Conservation (phyloP, 768 basidiomycete species). For the Panellus pusillus region DNA sequence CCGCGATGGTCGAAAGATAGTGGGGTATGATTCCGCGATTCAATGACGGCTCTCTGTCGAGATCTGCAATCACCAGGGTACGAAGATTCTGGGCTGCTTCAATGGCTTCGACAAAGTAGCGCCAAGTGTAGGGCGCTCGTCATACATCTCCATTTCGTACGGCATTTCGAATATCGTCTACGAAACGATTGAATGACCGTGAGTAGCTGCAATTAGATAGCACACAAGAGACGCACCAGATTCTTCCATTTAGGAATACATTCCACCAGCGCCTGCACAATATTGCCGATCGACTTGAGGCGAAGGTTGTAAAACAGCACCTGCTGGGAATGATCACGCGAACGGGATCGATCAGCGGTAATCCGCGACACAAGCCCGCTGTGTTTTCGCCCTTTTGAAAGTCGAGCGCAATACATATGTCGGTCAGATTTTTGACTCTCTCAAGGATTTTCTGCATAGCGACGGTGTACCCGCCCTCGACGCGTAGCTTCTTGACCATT, state of each 20-base stretch:
- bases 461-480: conserved; percentile 12
- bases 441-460: conserved; percentile 11
- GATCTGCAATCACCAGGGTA: background rate
- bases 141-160: too few species aligned
- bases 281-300: background rate
- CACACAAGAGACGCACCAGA: background rate
- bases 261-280: background rate
- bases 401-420: background rate
- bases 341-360: conserved; percentile 1
- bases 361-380: background rate
- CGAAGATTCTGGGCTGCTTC: background rate
- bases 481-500: conserved; percentile 11
- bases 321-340: background rate
- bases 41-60: background rate
- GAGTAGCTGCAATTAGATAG: too few species aligned
- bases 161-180: background rate
- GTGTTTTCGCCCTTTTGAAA: background rate
- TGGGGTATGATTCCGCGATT: background rate
- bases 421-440: background rate
- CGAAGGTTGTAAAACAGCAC: too few species aligned
- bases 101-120: background rate
- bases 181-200: background rate
- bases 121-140: background rate
- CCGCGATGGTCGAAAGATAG: background rate
- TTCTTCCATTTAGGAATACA: conserved; percentile 1